These are phyloP conservation scores for Boletus mariae DNA, from an alignment of 1,284 basidiomycete genomes.

Conservation along the genomic window DNA sequence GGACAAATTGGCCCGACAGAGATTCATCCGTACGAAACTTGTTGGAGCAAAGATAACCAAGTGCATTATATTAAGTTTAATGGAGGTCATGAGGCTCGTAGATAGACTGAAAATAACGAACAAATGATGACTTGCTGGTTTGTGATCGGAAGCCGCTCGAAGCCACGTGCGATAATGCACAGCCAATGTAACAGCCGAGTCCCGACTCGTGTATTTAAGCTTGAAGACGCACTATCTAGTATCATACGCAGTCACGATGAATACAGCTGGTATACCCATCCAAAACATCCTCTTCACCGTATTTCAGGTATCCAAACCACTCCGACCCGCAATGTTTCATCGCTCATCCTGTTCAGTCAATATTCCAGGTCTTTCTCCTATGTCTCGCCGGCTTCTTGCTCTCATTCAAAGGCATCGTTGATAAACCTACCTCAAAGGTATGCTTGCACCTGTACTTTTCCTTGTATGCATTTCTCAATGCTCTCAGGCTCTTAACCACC, in stretches of 20 bases:
- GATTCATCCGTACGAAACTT: neutral
- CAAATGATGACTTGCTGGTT: neutral
- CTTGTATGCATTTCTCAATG: neutral
- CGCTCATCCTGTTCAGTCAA: conserved; percentile 54
- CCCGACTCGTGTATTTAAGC: neutral
- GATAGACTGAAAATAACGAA: neutral
- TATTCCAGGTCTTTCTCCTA: conserved; percentile 84
- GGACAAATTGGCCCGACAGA: neutral
- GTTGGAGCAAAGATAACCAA: neutral
- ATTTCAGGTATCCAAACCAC: conserved; percentile 19
- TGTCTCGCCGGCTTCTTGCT: conserved; percentile 86
- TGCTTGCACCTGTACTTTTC: conserved; percentile 10
- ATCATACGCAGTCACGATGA: neutral
- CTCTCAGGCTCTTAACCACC: conserved; percentile 65
- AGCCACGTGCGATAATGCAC: neutral
- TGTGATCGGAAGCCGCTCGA: neutral
- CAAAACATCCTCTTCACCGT: conserved; percentile 23
- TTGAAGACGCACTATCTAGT: too few relatives aligned
- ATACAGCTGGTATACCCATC: conserved; percentile 7
- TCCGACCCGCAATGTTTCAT: neutral
- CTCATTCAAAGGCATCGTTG: conserved; percentile 75
- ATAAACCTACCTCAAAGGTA: conserved; percentile 87
- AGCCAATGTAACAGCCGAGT: neutral
- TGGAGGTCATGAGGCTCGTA: neutral
- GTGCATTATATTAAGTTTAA: neutral